These are phyloP conservation scores for Seiridium cupressi DNA, from an alignment of 2,329 filamentous ascomycete genomes.

Conservation along the genomic window DNA sequence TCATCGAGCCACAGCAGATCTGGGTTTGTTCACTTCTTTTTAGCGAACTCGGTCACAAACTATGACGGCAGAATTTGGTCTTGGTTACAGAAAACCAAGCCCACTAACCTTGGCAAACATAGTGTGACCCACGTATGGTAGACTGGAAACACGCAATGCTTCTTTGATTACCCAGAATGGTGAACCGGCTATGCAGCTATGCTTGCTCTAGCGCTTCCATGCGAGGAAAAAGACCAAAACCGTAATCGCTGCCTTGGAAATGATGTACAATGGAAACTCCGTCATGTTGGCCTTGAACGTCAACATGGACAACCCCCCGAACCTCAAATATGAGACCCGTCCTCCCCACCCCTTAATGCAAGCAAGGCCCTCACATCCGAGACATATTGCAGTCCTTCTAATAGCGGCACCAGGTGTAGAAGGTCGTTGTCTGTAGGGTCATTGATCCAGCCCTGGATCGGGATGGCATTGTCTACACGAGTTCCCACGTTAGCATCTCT, in stretches of 20 bases:
- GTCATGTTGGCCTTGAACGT: neutral
- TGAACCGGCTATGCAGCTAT: neutral
- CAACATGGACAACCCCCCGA: neutral
- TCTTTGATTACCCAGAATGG: neutral
- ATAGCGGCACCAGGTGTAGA: conserved; percentile 84
- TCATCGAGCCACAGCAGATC: neutral
- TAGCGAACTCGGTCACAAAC: neutral
- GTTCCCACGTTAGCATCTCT: conserved; percentile 14
- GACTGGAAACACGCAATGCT: neutral
- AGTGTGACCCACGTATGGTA: neutral
- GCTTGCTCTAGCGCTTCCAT: conserved; percentile 6
- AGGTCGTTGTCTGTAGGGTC: conserved; percentile 97
- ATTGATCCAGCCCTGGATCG: conserved; percentile 98
- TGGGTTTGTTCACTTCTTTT: neutral
- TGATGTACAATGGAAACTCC: conserved; percentile 7
- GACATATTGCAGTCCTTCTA: conserved; percentile 94
- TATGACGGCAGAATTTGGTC: neutral
- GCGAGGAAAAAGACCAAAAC: neutral
- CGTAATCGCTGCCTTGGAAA: neutral
- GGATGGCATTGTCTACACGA: conserved; percentile 87
- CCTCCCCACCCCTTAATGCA: conserved; percentile 83
- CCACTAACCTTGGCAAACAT: neutral
- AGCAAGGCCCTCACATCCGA: conserved; percentile 91
- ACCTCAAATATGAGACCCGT: conserved; percentile 48
- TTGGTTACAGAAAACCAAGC: neutral